phyloP scores from a whole-genome alignment of 306 rosid species.

The Pterocarpus macrocarpus region DNA sequence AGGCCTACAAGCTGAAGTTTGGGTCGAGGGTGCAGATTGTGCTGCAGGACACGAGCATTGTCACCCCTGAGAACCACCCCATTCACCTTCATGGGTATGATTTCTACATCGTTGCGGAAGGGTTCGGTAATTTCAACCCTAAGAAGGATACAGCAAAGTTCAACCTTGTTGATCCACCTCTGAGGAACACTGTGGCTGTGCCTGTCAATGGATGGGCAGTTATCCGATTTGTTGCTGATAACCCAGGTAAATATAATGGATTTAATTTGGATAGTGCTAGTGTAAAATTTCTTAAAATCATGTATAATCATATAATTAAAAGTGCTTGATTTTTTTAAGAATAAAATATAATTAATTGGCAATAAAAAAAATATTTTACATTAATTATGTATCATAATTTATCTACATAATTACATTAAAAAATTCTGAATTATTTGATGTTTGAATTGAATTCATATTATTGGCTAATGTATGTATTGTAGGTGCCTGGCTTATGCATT shows the following conservation, averaged over 20 bases:
- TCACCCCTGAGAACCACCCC: constrained; percentile 86
- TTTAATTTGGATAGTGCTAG: not conserved
- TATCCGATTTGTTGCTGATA: constrained; percentile 90
- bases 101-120: constrained; percentile 84
- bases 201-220: constrained; percentile 95
- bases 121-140: constrained; percentile 85
- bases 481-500: constrained; percentile 96
- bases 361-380: no score
- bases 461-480: not conserved
- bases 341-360: no score
- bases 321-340: no score
- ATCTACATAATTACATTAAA: no score
- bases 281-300: not conserved
- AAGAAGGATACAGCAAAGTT: constrained; percentile 67
- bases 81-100: constrained; percentile 96
- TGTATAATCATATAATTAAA: not conserved
- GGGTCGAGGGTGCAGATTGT: constrained; percentile 88
- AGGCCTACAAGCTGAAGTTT: constrained; percentile 65
- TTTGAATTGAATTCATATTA: not conserved
- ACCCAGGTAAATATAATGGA: constrained; percentile 69
- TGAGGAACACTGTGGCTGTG: constrained; percentile 85
- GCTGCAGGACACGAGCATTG: constrained; percentile 81
- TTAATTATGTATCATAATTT: no score
- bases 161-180: constrained; percentile 92
- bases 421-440: not conserved